phyloP scores from a whole-genome alignment of 306 rosid genomes.

The Arachis stenosperma region DNA sequence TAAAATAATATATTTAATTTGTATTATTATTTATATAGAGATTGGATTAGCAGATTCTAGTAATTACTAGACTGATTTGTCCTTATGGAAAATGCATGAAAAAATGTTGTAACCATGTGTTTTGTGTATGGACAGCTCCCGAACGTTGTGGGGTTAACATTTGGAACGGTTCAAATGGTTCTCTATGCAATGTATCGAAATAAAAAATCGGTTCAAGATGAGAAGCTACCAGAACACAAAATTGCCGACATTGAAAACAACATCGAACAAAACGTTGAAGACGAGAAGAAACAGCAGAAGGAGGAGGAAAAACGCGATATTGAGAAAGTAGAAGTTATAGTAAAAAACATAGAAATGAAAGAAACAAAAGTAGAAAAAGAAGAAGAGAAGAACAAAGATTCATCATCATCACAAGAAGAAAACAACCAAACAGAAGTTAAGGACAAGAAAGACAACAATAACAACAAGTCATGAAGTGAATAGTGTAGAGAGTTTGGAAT shows the following conservation, averaged over 20 bases:
- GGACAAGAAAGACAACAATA: background rate
- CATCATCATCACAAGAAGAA: background rate
- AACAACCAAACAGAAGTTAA: background rate
- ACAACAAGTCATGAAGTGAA: background rate
- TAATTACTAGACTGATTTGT: constrained; percentile 30
- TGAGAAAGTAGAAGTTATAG: too few species aligned
- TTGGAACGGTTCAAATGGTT: constrained; percentile 71
- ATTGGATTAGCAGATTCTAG: background rate
- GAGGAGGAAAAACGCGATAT: too few species aligned
- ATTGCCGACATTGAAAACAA: constrained; percentile 38
- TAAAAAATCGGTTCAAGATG: constrained; percentile 38
- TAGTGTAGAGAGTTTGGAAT: background rate
- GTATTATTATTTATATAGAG: too few species aligned
- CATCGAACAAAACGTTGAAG: background rate
- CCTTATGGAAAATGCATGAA: background rate
- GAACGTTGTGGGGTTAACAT: constrained; percentile 71
- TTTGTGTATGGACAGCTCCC: constrained; percentile 61
- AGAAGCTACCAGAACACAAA: constrained; percentile 75
- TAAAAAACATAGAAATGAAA: constrained; percentile 29
- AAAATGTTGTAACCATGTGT: too few species aligned
- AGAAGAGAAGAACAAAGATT: constrained; percentile 6
- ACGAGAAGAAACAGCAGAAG: constrained; percentile 3
- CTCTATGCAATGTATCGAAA: constrained; percentile 71
- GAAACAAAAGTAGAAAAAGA: constrained; percentile 16
- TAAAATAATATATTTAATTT: too few species aligned